phyloP scores from a whole-genome alignment of 2,329 filamentous ascomycete genomes.

The Blastomyces parvus region DNA sequence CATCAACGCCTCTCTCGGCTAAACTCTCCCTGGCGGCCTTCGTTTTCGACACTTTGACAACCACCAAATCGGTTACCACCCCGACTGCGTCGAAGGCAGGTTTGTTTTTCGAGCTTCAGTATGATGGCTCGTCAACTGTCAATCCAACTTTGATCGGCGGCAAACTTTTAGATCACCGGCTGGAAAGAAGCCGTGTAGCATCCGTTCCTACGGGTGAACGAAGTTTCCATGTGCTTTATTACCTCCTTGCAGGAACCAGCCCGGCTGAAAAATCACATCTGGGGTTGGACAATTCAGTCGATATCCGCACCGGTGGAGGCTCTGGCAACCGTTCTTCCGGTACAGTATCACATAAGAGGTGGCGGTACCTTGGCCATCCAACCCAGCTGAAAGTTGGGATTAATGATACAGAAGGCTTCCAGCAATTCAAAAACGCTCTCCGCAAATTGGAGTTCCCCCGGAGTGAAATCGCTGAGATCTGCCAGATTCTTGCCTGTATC shows the following conservation, averaged over 20 bases:
- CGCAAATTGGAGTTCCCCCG: slow-evolving; percentile 90
- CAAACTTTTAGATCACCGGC: slow-evolving; percentile 84
- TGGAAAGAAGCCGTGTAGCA: slow-evolving; percentile 85
- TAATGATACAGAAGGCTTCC: slow-evolving; percentile 90
- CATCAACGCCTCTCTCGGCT: slow-evolving; percentile 82
- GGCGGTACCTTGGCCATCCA: slow-evolving; percentile 92
- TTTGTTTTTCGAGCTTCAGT: slow-evolving; percentile 91
- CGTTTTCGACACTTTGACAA: slow-evolving; percentile 91
- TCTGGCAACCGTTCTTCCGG: slow-evolving; percentile 47
- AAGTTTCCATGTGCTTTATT: slow-evolving; percentile 94
- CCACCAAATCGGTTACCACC: slow-evolving; percentile 92
- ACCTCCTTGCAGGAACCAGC: slow-evolving; percentile 85
- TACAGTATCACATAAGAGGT: slow-evolving; percentile 60
- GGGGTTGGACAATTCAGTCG: slow-evolving; percentile 46
- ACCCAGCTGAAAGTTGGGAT: slow-evolving; percentile 96
- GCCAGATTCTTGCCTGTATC: slow-evolving; percentile 85
- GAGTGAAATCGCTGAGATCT: slow-evolving; percentile 91
- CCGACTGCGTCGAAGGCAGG: slow-evolving; percentile 93
- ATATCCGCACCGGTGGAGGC: slow-evolving; percentile 28
- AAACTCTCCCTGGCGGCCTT: slow-evolving; percentile 92
- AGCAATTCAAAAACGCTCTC: slow-evolving; percentile 92
- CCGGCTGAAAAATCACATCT: slow-evolving; percentile 82
- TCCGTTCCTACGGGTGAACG: slow-evolving; percentile 90
- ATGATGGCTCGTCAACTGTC: slow-evolving; percentile 76
- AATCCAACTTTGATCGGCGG: slow-evolving; percentile 85